These are phyloP conservation scores for Trebouxiophyceae sp. DNA, from an alignment of 163 green algal species.

Conservation along the genomic window DNA sequence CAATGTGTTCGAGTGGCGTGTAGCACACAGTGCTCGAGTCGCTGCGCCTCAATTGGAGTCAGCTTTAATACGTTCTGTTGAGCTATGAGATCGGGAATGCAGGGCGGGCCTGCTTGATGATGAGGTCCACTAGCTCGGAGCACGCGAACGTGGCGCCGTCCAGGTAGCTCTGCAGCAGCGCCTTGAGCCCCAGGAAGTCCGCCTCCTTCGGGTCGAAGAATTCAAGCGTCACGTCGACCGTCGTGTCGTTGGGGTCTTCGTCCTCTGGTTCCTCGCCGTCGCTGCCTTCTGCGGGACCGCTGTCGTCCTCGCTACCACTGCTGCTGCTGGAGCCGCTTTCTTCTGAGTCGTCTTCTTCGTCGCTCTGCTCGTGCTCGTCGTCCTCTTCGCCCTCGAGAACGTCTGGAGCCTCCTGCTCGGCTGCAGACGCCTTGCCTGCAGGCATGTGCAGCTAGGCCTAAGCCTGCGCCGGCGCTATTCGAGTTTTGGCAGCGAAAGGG, in stretches of 20 bases:
- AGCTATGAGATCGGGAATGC: no score
- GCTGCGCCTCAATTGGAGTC: no score
- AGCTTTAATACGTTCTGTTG: neutral
- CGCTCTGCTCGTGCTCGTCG: neutral
- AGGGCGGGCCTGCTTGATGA: conserved; percentile 56
- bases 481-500: no score
- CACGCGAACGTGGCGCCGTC: conserved; percentile 65
- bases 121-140: conserved; percentile 61
- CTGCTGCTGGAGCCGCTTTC: neutral
- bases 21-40: no score
- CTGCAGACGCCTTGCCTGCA: no score
- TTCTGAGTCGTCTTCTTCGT: neutral
- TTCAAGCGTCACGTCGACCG: conserved; percentile 76
- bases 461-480: no score
- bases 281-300: no score
- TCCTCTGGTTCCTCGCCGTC: no score
- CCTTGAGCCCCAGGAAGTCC: conserved; percentile 83
- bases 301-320: conserved; percentile 11
- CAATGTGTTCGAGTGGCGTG: no score
- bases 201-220: conserved; percentile 76
- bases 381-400: no score
- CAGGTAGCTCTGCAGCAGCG: conserved; percentile 70
- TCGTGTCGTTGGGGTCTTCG: conserved; percentile 46
- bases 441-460: no score
- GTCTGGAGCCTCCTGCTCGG: no score